phyloP scores from a whole-genome alignment of 1,284 basidiomycete species.

The Mycosarcoma mackinlayi region DNA sequence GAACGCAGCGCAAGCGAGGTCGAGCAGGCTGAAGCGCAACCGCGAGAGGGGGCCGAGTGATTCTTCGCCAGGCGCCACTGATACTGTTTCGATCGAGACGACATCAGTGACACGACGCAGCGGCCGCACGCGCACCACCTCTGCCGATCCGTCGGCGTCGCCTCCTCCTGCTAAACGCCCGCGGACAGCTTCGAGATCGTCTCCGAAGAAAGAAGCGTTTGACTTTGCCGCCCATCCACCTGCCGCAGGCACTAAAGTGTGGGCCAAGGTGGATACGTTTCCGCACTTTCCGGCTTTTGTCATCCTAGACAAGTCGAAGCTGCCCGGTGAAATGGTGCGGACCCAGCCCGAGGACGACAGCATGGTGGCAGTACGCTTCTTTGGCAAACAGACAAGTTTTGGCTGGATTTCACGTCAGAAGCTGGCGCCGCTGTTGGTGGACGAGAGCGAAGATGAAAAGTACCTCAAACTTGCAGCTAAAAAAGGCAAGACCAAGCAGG shows the following conservation, averaged over 20 bases:
- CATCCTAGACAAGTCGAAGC: conserved; percentile 8
- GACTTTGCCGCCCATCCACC: conserved; percentile 2
- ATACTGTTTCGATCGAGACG: neutral
- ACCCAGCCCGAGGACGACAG: neutral
- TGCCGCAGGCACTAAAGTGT: conserved; percentile 30
- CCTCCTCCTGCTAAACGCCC: conserved; percentile 9
- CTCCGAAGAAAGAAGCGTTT: neutral
- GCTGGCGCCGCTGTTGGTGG: conserved; percentile 7
- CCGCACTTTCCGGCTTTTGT: conserved; percentile 32
- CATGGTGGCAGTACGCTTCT: conserved; percentile 28
- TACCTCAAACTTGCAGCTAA: conserved; percentile 22
- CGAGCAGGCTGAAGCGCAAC: conserved; percentile 13
- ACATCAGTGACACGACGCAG: conserved; percentile 20
- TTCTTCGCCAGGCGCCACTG: neutral
- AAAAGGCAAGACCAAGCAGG: conserved; percentile 18
- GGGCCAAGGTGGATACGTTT: conserved; percentile 42
- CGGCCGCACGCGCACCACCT: conserved; percentile 9
- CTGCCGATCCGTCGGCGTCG: conserved; percentile 12
- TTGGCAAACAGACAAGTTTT: conserved; percentile 23
- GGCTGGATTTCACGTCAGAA: conserved; percentile 20
- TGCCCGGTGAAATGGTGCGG: conserved; percentile 1
- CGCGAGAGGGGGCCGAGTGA: conserved; percentile 13
- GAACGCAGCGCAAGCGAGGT: neutral
- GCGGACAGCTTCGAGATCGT: neutral
- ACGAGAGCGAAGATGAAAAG: conserved; percentile 19